Evolutionary conservation across 805 yeast species (phyloP).

Genomic region (Candida rishiriensis): DNA sequence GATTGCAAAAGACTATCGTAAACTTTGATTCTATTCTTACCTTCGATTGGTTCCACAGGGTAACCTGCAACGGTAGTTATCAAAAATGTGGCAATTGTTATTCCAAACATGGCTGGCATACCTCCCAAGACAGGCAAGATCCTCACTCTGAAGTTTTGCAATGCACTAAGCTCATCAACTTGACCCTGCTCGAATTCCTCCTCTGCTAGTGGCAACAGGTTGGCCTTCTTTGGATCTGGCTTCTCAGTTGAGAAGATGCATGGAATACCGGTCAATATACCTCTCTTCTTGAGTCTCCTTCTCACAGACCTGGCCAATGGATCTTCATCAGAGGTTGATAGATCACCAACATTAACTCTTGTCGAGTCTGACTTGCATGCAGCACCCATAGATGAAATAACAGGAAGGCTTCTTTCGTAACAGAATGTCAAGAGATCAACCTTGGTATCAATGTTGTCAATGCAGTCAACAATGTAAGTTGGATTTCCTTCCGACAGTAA

Average conservation of each 20-base stretch:
- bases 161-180: conserved; percentile 82
- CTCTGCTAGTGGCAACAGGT: conserved; percentile 77
- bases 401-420: conserved; percentile 52
- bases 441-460: conserved; percentile 95
- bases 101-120: conserved; percentile 94
- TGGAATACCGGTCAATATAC: conserved; percentile 72
- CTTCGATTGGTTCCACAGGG: conserved; percentile 86
- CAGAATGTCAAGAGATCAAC: conserved; percentile 82
- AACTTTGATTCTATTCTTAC: conserved; percentile 78
- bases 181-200: conserved; percentile 75
- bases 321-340: conserved; percentile 88
- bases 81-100: conserved; percentile 81
- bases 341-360: conserved; percentile 82
- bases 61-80: conserved; percentile 80
- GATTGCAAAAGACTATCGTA: conserved; percentile 82
- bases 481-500: conserved; percentile 57
- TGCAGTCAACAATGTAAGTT: conserved; percentile 85
- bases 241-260: conserved; percentile 92
- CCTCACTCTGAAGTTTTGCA: conserved; percentile 87
- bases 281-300: conserved; percentile 73
- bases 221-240: conserved; percentile 93
- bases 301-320: conserved; percentile 86
- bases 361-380: conserved; percentile 96
- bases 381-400: conserved; percentile 94
- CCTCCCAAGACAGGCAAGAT: conserved; percentile 95